Conservation (phyloP, 1,284 basidiomycete genomes). For the Pisolithus thermaeus region DNA sequence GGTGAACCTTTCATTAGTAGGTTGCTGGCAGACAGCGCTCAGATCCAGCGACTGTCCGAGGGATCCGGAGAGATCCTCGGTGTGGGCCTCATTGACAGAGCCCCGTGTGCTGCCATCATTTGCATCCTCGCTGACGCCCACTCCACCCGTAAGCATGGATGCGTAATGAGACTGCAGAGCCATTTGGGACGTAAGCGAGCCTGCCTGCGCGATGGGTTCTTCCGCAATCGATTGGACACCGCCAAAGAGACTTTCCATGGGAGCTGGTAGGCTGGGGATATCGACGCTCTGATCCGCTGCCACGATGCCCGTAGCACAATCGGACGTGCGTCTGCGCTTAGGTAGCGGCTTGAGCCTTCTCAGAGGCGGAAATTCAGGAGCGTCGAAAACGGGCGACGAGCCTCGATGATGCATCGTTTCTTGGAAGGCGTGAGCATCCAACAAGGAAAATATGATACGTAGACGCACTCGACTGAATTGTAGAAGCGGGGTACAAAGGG, state of each 20-base stretch:
- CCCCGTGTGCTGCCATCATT: conserved; percentile 33
- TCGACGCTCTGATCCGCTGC: no score
- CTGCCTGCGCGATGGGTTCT: conserved; percentile 46
- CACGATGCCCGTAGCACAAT: conserved; percentile 6
- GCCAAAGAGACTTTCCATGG: conserved; percentile 29
- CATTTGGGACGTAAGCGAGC: conserved; percentile 47
- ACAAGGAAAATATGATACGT: no score
- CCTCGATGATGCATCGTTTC: conserved; percentile 33
- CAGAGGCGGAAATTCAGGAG: conserved; percentile 53
- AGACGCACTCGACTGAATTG: no score
- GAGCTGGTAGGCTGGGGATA: conserved; percentile 10
- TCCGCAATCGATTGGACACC: conserved; percentile 40
- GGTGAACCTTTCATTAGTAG: conserved; percentile 18
- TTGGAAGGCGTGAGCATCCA: not conserved
- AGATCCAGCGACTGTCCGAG: conserved; percentile 23
- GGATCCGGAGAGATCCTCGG: conserved; percentile 18
- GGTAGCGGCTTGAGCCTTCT: conserved; percentile 70
- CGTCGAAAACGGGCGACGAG: conserved; percentile 54
- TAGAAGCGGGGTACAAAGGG: not conserved
- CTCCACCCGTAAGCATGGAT: conserved; percentile 35
- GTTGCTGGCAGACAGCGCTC: conserved; percentile 21
- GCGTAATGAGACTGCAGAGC: conserved; percentile 58
- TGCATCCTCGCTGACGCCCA: conserved; percentile 16
- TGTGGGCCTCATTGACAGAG: conserved; percentile 9
- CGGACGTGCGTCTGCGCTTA: conserved; percentile 52